Percentiles rank a stretch among this genome's conserved stretches.
Conservation (phyloP, 1,139 yeast species). For the Suhomyces atakaporum region DNA sequence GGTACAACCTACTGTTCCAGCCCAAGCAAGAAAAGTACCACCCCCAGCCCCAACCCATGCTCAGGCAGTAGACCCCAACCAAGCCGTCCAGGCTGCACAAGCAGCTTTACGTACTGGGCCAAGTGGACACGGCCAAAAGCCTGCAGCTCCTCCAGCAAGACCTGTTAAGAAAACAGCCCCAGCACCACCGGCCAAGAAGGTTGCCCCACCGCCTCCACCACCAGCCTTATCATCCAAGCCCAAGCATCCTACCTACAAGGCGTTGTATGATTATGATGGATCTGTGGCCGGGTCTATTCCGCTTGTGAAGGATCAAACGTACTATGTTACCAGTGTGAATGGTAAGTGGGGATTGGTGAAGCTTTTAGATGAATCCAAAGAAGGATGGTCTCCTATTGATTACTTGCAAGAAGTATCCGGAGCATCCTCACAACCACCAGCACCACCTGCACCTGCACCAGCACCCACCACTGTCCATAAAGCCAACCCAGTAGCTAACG, state of each 20-base stretch:
- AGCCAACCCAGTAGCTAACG: constrained; percentile 19
- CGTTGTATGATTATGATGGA: constrained; percentile 87
- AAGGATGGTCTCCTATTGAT: constrained; percentile 98
- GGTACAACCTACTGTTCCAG: constrained; percentile 8
- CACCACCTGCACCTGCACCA: constrained; percentile 38
- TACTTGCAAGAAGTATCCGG: constrained; percentile 78
- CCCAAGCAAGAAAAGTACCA: constrained; percentile 17
- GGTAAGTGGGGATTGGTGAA: constrained; percentile 92
- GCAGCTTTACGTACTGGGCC: constrained; percentile 14
- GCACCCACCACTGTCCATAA: constrained; percentile 30
- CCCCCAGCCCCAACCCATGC: constrained; percentile 12
- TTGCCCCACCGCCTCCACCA: constrained; percentile 53
- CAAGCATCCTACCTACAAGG: constrained; percentile 76
- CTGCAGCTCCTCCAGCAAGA: constrained; percentile 24
- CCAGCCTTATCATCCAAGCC: constrained; percentile 64
- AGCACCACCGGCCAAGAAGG: constrained; percentile 40
- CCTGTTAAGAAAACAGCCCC: constrained; percentile 39
- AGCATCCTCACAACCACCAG: too few relatives aligned
- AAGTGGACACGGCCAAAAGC: too few relatives aligned
- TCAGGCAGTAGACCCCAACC: constrained; percentile 9
- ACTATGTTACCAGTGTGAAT: constrained; percentile 69
- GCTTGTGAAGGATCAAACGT: constrained; percentile 69
- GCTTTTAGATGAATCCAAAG: constrained; percentile 67
- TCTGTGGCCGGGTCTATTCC: constrained; percentile 82
- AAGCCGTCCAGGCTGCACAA: constrained; percentile 13